Base-by-base conservation (phyloP, 306 rosid genomes). In the Hippophae rhamnoides region DNA sequence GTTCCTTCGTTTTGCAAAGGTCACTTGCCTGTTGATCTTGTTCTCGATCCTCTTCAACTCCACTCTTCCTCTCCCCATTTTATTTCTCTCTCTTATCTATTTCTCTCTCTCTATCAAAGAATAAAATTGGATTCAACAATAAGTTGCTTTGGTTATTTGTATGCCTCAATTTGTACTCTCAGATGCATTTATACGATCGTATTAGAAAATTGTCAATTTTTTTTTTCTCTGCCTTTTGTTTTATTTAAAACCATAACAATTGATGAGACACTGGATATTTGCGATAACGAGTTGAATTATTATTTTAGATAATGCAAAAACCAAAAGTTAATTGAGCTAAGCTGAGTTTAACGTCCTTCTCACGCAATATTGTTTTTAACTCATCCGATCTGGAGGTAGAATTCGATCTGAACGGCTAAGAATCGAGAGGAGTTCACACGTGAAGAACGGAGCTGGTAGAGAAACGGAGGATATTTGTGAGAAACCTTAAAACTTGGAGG, bases 11-110 rank as follows among this genome's bases (percentile, higher is more conserved):
- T 93, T 93, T 3, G 99, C 99, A 66, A 93, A 93, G 76, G 99
- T 93, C 69, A 93, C 99, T 73, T 93, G 98, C 72, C 98, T 78
- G 86, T 90, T 90, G 86, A 90, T 90, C 76, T 90, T 90, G 95
- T 90, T 90, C 73, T 90, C 98, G 57, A 90, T 90, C 81, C 99
- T 88, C 94, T 93, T 93, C 90, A 93, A 74, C 76, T 93, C 99
- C 10, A 93, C 98, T 69, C 98, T 85, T 55, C 98, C 98, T 27
- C 98, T 92, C 67, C 98, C 98, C 96, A 87, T 89, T 31, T 52
- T 31, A 3, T 31, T 18, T 18, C 38, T 31, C 38, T 31, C 38
- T 31, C 38, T 31, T 31, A 18, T 31, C 38, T 31, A 31, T 31
- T 31, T 31, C 56, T 69, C 69, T 69, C 69, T 58, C 77, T 62